Base-by-base conservation (phyloP, 495 filamentous ascomycete genomes). In the Podospora bellae-mahoneyi region DNA sequence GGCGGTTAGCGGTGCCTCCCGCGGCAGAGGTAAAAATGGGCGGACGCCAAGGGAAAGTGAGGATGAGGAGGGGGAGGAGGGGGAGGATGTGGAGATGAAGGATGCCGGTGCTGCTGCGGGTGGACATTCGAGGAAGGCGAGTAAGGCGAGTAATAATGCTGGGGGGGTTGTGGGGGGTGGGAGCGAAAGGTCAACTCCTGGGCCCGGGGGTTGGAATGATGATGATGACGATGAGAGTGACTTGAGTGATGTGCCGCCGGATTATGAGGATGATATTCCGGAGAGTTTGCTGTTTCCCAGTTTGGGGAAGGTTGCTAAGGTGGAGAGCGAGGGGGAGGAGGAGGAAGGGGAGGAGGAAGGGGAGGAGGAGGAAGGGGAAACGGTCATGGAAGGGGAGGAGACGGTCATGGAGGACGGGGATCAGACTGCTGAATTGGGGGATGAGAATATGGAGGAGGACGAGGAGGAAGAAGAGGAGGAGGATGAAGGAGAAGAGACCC, bases 161-260 rank as follows among this genome's bases (percentile, higher is more conserved):
- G 15, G 9, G 34, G 34, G 34, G 7, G 39, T 1, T 48, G 39
- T 48, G 7, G 9, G 15, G 13, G 15, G 18, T 20, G 69, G 75
- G 39, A 78, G 73, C 53, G 77, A 73, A 16, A 68, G 66, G 2
- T 76, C 72, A 2, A 80, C 76, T 15, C 82, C 81, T 23, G 23
- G 23, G 5, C 84, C 87, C 0, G 84, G 86, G 16, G 91, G 87
- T 71, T 75, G 91, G 16, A 89, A 91, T 68, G 91, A 92, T 65
- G 90, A 86, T 63, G 91, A 89, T 0, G 91, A 93, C 69, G 91
- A 92, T 67, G 91, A 94, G 77, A 93, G 90, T 74, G 91, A 93
- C 68, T 78, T 93, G 7, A 92, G 89, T 64, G 91, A 94, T 64
- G 84, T 89, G 44, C 83, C 84, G 3, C 81, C 86, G 16, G 81